These are phyloP conservation scores for Claviceps capensis DNA, from an alignment of 2,329 filamentous ascomycete species.

Conservation along the genomic window DNA sequence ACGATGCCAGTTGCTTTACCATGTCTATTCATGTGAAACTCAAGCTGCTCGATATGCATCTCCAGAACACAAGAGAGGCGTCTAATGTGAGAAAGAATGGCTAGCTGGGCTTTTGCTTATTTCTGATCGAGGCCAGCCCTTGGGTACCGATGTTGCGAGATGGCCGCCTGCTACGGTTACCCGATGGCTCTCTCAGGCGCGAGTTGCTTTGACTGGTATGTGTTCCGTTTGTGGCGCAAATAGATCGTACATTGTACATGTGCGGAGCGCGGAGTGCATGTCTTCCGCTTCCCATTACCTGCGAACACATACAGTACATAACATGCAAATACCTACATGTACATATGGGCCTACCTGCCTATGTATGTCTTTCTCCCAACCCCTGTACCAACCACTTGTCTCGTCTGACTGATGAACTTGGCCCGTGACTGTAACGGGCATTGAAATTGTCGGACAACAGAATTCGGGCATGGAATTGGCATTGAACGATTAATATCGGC, in stretches of 20 bases:
- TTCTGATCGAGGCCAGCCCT: no score
- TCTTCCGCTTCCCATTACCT: background rate
- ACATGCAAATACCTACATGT: background rate
- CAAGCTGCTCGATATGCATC: background rate
- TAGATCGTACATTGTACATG: no score
- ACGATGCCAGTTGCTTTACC: background rate
- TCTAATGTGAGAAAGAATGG: background rate
- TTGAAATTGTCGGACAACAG: background rate
- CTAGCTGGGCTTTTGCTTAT: background rate
- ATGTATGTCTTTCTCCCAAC: background rate
- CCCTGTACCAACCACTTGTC: no score
- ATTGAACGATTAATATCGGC: background rate
- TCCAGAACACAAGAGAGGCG: background rate
- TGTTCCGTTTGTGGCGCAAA: background rate
- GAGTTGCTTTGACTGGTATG: background rate
- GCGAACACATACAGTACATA: background rate
- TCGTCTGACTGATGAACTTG: background rate
- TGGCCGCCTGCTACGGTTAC: background rate
- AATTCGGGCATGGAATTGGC: background rate
- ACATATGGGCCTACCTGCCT: background rate
- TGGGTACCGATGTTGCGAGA: background rate
- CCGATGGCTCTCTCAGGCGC: background rate
- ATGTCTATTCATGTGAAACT: background rate
- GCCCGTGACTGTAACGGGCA: background rate
- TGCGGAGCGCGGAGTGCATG: background rate